phyloP scores from a whole-genome alignment of 148 eudicot genomes.

The Rheum nobile region DNA sequence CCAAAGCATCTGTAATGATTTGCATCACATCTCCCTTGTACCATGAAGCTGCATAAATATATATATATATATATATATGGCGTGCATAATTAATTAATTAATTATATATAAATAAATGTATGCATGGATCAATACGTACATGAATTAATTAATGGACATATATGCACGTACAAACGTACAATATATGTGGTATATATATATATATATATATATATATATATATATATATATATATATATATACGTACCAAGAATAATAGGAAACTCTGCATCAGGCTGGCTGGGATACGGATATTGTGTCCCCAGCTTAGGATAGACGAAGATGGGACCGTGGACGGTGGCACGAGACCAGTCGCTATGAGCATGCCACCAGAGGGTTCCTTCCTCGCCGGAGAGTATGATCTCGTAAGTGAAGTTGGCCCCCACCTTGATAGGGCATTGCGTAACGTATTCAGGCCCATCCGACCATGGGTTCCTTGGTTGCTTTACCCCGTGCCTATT shows the following conservation, averaged over 20 bases:
- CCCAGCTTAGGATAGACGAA: conserved; percentile 16
- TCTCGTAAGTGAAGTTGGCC: conserved; percentile 19
- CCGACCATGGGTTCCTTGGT: conserved; percentile 32
- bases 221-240: no score
- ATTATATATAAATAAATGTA: no score
- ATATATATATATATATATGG: neutral
- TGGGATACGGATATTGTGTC: conserved; percentile 20
- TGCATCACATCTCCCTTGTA: conserved; percentile 22
- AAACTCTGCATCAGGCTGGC: conserved; percentile 22
- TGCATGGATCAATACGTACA: no score
- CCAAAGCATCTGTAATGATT: conserved; percentile 5
- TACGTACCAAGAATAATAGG: conserved; percentile 23
- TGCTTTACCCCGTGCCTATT: conserved; percentile 33
- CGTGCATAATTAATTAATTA: neutral
- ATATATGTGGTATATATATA: no score
- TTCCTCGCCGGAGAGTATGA: conserved; percentile 23
- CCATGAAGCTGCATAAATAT: conserved; percentile 8
- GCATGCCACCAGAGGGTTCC: conserved; percentile 43
- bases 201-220: no score
- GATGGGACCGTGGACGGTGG: conserved; percentile 30
- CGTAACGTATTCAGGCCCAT: conserved; percentile 28
- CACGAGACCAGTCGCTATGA: conserved; percentile 37
- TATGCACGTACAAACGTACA: no score
- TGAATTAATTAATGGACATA: no score
- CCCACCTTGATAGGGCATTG: conserved; percentile 32